phyloP scores from a whole-genome alignment of 2,329 filamentous ascomycete genomes.

The Elsinoe batatas region DNA sequence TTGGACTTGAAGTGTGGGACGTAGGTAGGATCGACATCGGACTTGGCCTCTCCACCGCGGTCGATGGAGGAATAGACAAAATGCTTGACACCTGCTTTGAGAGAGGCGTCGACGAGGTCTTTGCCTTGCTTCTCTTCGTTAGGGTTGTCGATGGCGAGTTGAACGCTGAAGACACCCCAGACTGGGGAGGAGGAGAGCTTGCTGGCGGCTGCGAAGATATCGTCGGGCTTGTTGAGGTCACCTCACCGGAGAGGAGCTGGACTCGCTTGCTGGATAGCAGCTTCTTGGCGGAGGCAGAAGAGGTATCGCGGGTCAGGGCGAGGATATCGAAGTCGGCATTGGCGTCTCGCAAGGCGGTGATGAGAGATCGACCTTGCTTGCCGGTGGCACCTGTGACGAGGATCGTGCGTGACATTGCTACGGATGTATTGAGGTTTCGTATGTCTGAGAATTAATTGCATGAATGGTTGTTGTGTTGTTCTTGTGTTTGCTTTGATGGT shows the following conservation, averaged over 20 bases:
- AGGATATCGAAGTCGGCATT: conserved; percentile 38
- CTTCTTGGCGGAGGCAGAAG: conserved; percentile 39
- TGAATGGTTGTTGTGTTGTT: background rate
- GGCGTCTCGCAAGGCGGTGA: conserved; percentile 27
- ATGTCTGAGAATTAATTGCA: background rate
- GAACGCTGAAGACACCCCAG: conserved; percentile 53
- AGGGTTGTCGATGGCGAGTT: conserved; percentile 22
- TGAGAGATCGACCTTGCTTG: conserved; percentile 32
- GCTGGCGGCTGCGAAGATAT: conserved; percentile 40
- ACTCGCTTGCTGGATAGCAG: conserved; percentile 36
- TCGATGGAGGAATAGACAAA: conserved; percentile 52
- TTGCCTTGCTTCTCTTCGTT: conserved; percentile 48
- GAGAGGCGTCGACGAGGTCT: conserved; percentile 46
- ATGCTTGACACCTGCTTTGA: conserved; percentile 46
- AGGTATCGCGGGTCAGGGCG: conserved; percentile 46
- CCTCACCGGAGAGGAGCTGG: conserved; percentile 48
- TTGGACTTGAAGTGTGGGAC: conserved; percentile 55
- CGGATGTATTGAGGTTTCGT: background rate
- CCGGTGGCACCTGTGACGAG: conserved; percentile 34
- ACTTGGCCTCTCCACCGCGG: conserved; percentile 46
- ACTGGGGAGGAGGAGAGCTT: conserved; percentile 27
- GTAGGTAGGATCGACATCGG: conserved; percentile 43
- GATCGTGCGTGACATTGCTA: conserved; percentile 15
- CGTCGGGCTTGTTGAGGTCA: conserved; percentile 40
- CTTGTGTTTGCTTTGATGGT: background rate